Evolutionary conservation across 2,329 filamentous ascomycete species (phyloP), one percentile per base, ranked within the genome.

Genomic region (Trichoderma semiorbis): DNA sequence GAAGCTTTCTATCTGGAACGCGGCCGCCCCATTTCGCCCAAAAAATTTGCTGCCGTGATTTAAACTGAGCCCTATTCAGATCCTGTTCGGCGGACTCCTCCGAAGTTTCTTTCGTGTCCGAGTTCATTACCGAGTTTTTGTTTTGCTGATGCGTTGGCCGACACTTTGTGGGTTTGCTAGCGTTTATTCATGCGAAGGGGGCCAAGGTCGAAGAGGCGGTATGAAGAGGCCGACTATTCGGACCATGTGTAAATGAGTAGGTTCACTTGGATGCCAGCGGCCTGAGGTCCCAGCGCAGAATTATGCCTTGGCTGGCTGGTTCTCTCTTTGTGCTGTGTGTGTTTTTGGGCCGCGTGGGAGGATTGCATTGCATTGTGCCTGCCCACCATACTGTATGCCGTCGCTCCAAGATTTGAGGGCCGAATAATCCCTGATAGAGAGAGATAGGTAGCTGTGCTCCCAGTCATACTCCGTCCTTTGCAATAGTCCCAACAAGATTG

Each of bases 81-180:
- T 50, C 36, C 36, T 39, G 16, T 50, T 66, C 63, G 63, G 63
- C 63, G 63, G 63, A 55, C 63, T 66, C 63, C 63, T 66, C 63
- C 63, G 63, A 28, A 26, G 63, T 12, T 11, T 55, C 16, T 39
- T 39, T 39, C 63, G 36, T 30, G 43, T 18, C 63, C 32, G 28
- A 24, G n/a, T 34, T 66, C 28, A 65, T 65, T 53, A 34, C 43
- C 63, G 63, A 34, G n/a, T 57, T 57, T 26, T 55, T 26, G 6
- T 43, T 43, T 63, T 47, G 61, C n/a, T 57, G 53, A 55, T 57
- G 63, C 47, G 63, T 57, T 66, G 47, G 63, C 43, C n/a, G 43
- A 39, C 36, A 10, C 43, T 47, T 47, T 47, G 43, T 39, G 43
- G 18, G 43, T 18, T n/a, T 47, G 43, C 50, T 28, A 53, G 62